A percentile compares a stretch with the other conserved stretches of the same genome.
phyloP scores from a whole-genome alignment of 1,284 basidiomycete species.

The Erythrobasidium hasegawianum region DNA sequence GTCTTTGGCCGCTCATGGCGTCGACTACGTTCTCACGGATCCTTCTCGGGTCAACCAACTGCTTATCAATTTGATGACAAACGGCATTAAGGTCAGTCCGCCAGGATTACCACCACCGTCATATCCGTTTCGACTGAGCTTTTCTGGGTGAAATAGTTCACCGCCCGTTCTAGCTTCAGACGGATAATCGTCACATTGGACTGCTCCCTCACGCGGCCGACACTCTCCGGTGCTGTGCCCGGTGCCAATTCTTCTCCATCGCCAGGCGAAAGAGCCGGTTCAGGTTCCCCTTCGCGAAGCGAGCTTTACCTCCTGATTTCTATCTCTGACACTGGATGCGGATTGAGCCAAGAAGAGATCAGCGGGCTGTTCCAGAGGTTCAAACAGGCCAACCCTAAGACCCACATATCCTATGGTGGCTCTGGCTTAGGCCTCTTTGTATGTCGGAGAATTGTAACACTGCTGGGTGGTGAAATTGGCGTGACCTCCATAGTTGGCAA shows the following conservation, averaged over 20 bases:
- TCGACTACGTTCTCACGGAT: slow-evolving; percentile 40
- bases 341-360: slow-evolving; percentile 39
- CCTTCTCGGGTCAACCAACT: slow-evolving; percentile 42
- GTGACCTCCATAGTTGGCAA: slow-evolving; percentile 36
- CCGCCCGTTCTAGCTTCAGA: slow-evolving; percentile 26
- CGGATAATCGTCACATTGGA: slow-evolving; percentile 40
- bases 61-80: slow-evolving; percentile 42
- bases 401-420: slow-evolving; percentile 44
- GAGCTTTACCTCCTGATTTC: slow-evolving; percentile 38
- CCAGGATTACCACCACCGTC: no score
- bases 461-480: slow-evolving; percentile 42
- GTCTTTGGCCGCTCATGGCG: slow-evolving; percentile 33
- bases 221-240: slow-evolving; percentile 5
- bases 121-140: no score
- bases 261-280: neutral
- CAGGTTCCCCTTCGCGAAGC: neutral
- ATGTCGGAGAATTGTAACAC: slow-evolving; percentile 38
- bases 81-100: slow-evolving; percentile 43
- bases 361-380: slow-evolving; percentile 42
- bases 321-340: slow-evolving; percentile 41
- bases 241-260: neutral
- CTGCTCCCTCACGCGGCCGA: slow-evolving; percentile 28
- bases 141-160: slow-evolving; percentile 33
- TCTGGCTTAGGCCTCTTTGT: slow-evolving; percentile 42
- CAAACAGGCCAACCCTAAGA: slow-evolving; percentile 40